Evolutionary conservation across 352 stramenopile genomes (phyloP).

Genomic region (Globisporangium sylvaticum): DNA sequence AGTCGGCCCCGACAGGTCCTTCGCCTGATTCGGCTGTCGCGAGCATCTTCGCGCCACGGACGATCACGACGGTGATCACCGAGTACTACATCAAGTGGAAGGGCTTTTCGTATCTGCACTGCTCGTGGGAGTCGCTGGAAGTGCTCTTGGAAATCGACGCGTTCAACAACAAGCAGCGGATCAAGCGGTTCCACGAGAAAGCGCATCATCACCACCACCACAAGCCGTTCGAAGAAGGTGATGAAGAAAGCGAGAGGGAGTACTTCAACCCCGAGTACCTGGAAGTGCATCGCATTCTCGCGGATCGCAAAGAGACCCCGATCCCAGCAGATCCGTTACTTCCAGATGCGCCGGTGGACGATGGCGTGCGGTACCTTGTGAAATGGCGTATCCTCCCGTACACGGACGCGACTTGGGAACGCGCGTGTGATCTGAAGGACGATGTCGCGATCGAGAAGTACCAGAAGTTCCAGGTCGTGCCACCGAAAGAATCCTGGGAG

Average conservation of each 20-base stretch:
- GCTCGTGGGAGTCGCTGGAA: constrained; percentile 77
- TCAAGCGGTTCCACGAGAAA: constrained; percentile 88
- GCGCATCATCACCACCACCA: constrained; percentile 42
- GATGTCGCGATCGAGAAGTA: constrained; percentile 81
- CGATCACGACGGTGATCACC: constrained; percentile 32
- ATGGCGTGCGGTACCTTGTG: constrained; percentile 79
- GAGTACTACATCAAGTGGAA: constrained; percentile 92
- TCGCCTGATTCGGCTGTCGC: constrained; percentile 26
- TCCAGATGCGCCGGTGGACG: constrained; percentile 76
- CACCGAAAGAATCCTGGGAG: constrained; percentile 59
- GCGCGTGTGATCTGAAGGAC: constrained; percentile 82
- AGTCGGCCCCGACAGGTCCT: constrained; percentile 16
- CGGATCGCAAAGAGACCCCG: constrained; percentile 63
- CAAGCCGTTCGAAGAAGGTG: constrained; percentile 29
- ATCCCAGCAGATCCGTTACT: constrained; percentile 46
- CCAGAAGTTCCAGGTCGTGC: constrained; percentile 47
- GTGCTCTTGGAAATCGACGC: constrained; percentile 74
- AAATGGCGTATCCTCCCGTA: constrained; percentile 88
- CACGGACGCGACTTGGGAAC: constrained; percentile 86
- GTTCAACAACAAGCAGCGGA: constrained; percentile 82
- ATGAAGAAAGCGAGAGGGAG: constrained; percentile 52
- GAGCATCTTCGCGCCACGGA: constrained; percentile 33
- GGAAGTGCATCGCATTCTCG: constrained; percentile 86
- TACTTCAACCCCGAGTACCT: constrained; percentile 91
- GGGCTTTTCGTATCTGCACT: constrained; percentile 87